phyloP scores from a whole-genome alignment of 2,329 filamentous ascomycete species.

The Aureobasidium mangrovei region DNA sequence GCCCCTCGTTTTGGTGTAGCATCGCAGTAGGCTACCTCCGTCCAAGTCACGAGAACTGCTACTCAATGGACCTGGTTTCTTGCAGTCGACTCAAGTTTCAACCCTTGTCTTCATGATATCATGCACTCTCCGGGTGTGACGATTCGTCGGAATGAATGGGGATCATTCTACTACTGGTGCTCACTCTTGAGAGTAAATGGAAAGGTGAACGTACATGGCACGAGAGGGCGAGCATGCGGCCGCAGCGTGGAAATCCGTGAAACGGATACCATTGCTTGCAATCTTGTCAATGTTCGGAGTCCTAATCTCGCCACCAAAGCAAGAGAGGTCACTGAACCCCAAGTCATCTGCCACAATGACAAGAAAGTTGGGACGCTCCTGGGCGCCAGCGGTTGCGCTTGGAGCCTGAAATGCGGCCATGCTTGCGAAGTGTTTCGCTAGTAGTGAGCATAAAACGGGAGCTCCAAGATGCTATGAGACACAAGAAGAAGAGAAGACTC shows the following conservation, averaged over 20 bases:
- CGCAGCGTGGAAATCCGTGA: constrained; percentile 57
- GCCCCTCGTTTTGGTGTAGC: too few species aligned
- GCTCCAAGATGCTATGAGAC: not conserved
- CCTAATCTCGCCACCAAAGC: constrained; percentile 52
- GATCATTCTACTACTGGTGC: too few species aligned
- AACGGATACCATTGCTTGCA: constrained; percentile 42
- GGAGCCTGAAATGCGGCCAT: constrained; percentile 25
- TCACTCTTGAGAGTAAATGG: too few species aligned
- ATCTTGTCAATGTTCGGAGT: constrained; percentile 51
- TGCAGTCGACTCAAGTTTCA: too few species aligned
- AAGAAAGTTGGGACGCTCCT: constrained; percentile 50
- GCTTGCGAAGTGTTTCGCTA: constrained; percentile 16
- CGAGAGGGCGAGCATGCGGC: constrained; percentile 57
- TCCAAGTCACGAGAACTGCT: too few species aligned
- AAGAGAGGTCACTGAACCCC: constrained; percentile 51
- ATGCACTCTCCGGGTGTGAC: too few species aligned
- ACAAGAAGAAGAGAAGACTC: not conserved
- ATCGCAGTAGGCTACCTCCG: too few species aligned
- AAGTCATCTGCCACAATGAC: constrained; percentile 52
- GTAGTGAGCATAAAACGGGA: constrained; percentile 19
- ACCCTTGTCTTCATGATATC: too few species aligned
- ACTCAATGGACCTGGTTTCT: too few species aligned
- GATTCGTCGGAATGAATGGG: too few species aligned
- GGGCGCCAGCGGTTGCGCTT: constrained; percentile 23
- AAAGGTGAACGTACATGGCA: constrained; percentile 39